These are phyloP conservation scores for Ceratocystis variospora DNA, from an alignment of 2,329 filamentous ascomycete species.

Conservation along the genomic window DNA sequence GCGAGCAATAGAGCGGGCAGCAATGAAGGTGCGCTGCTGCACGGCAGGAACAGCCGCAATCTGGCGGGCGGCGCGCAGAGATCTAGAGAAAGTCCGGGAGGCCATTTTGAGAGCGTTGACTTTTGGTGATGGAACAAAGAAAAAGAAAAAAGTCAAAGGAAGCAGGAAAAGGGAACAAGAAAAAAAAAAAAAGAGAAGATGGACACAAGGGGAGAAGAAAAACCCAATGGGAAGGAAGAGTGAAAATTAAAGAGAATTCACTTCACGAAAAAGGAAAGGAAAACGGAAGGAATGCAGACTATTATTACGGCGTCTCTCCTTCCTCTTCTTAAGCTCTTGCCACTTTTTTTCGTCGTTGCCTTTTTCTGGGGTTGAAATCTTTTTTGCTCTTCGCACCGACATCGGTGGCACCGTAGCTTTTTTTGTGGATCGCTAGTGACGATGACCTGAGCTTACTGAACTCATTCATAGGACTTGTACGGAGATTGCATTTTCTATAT, in stretches of 20 bases:
- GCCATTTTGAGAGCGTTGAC: slow-evolving; percentile 44
- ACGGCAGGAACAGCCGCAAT: slow-evolving; percentile 41
- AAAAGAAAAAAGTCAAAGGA: slow-evolving; percentile 4
- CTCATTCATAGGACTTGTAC: background rate
- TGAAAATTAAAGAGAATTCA: slow-evolving; percentile 8
- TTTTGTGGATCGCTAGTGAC: slow-evolving; percentile 15
- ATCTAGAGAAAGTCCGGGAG: slow-evolving; percentile 58
- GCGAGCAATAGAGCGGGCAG: slow-evolving; percentile 43
- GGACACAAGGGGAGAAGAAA: slow-evolving; percentile 8
- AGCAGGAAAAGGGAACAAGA: slow-evolving; percentile 8
- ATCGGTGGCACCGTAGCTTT: slow-evolving; percentile 16
- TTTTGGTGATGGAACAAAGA: slow-evolving; percentile 21
- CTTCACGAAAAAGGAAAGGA: slow-evolving; percentile 8
- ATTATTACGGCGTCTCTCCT: background rate
- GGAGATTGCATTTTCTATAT: background rate
- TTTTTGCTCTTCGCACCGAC: slow-evolving; percentile 13
- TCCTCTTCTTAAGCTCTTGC: slow-evolving; percentile 5
- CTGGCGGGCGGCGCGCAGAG: slow-evolving; percentile 51
- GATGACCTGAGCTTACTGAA: background rate
- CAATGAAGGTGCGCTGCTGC: slow-evolving; percentile 50
- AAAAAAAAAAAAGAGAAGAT: slow-evolving; percentile 16
- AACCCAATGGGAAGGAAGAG: slow-evolving; percentile 11
- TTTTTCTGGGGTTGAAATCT: slow-evolving; percentile 11
- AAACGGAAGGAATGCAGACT: background rate
- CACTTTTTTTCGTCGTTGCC: slow-evolving; percentile 8